Evolutionary conservation across 2,329 filamentous ascomycete species (phyloP).

Genomic region (Grosmannia clavigera): DNA sequence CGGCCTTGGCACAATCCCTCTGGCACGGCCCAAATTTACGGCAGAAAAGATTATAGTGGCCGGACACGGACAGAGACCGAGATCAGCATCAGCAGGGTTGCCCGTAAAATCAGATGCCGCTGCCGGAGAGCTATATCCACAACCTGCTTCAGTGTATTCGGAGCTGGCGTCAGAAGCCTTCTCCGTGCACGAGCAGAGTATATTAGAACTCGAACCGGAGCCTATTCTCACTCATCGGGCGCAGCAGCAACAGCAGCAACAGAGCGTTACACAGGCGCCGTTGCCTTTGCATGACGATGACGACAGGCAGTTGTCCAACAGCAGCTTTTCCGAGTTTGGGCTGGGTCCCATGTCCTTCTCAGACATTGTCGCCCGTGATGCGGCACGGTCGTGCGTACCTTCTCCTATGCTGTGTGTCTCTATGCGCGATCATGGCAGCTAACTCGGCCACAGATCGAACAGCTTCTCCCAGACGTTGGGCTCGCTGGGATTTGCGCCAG

Average conservation of each 20-base stretch:
- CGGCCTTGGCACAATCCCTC: neutral
- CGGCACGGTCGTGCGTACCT: conserved; percentile 20
- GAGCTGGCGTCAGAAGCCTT: neutral
- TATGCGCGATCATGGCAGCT: neutral
- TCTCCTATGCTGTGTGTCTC: too few relatives aligned
- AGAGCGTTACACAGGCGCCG: neutral
- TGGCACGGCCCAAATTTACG: neutral
- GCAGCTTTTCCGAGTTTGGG: neutral
- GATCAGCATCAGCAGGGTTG: neutral
- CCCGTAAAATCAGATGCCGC: neutral
- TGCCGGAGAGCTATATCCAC: neutral
- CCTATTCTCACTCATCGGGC: neutral
- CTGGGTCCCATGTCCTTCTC: conserved; percentile 16
- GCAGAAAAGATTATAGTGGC: neutral
- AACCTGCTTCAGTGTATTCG: neutral
- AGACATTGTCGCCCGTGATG: conserved; percentile 24
- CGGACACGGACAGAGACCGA: neutral
- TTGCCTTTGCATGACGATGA: neutral
- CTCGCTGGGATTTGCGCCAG: conserved; percentile 23
- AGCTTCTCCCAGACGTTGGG: conserved; percentile 23
- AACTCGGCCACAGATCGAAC: conserved; percentile 15
- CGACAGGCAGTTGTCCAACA: neutral
- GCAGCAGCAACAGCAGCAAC: neutral
- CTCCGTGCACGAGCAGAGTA: neutral
- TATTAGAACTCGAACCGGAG: neutral